phyloP scores from a whole-genome alignment of 2,329 filamentous ascomycete species.

The Phaeomoniella chlamydospora region DNA sequence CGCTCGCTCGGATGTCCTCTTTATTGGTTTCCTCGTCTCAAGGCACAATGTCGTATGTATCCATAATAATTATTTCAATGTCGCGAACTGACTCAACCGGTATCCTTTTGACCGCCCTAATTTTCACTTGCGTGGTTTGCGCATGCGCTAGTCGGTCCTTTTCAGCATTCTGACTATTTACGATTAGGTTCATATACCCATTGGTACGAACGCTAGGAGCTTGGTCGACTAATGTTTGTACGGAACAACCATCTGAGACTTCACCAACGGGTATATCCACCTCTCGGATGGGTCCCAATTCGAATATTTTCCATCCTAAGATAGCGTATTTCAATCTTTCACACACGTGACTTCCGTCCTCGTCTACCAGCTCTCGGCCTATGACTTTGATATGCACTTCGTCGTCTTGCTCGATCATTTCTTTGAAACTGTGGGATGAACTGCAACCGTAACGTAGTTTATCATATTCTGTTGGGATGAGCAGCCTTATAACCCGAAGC shows the following conservation, averaged over 20 bases:
- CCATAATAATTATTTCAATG: background rate
- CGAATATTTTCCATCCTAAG: background rate
- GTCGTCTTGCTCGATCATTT: background rate
- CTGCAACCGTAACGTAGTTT: background rate
- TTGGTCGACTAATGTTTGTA: background rate
- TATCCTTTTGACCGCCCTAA: background rate
- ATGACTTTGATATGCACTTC: background rate
- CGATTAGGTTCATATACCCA: no score
- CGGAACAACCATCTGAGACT: no score
- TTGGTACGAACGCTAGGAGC: background rate
- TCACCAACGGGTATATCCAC: background rate
- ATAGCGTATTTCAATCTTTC: background rate
- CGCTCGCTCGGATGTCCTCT: no score
- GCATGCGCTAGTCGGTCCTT: background rate
- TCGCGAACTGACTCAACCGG: background rate
- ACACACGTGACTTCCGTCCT: background rate
- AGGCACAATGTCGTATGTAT: no score
- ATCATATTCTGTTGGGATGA: constrained; percentile 17
- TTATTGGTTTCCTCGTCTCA: no score
- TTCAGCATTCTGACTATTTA: background rate
- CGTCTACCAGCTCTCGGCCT: background rate
- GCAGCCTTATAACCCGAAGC: constrained; percentile 21
- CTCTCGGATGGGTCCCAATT: background rate
- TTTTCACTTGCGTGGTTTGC: background rate
- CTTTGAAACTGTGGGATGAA: background rate